Percentiles rank a stretch among this genome's conserved stretches.
These are phyloP conservation scores for Ophiostoma himal-ulmi DNA, from an alignment of 2,329 filamentous ascomycete species.

Conservation along the genomic window DNA sequence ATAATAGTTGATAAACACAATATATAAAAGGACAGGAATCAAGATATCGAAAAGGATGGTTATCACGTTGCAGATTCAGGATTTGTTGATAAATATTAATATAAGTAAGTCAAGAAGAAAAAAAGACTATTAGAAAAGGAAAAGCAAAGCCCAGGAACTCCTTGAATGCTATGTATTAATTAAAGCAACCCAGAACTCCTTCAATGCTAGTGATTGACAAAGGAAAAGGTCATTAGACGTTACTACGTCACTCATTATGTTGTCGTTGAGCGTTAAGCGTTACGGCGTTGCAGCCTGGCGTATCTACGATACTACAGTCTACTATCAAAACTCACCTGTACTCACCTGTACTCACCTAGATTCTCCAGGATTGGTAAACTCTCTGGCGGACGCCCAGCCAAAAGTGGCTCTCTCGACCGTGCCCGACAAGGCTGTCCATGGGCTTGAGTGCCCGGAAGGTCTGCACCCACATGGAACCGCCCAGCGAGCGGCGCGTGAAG, in stretches of 20 bases:
- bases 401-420: conserved; percentile 14
- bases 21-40: too few relatives aligned
- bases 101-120: not conserved
- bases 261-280: not conserved
- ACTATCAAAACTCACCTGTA: not conserved
- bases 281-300: too few relatives aligned
- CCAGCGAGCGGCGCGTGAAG: not conserved
- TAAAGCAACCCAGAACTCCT: not conserved
- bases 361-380: not conserved
- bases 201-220: not conserved
- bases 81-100: not conserved
- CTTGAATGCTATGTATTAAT: not conserved
- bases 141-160: not conserved
- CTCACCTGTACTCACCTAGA: conserved; percentile 4
- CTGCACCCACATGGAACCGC: not conserved
- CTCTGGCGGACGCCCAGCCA: conserved; percentile 12
- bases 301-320: not conserved
- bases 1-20: too few relatives aligned
- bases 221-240: not conserved
- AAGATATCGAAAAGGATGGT: not conserved
- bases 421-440: not conserved
- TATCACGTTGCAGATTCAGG: not conserved
- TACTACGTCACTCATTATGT: not conserved
- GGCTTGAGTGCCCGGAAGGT: conserved; percentile 11
- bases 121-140: not conserved